Conservation (phyloP, 805 yeast species). For the Ogataea polymorpha region DNA sequence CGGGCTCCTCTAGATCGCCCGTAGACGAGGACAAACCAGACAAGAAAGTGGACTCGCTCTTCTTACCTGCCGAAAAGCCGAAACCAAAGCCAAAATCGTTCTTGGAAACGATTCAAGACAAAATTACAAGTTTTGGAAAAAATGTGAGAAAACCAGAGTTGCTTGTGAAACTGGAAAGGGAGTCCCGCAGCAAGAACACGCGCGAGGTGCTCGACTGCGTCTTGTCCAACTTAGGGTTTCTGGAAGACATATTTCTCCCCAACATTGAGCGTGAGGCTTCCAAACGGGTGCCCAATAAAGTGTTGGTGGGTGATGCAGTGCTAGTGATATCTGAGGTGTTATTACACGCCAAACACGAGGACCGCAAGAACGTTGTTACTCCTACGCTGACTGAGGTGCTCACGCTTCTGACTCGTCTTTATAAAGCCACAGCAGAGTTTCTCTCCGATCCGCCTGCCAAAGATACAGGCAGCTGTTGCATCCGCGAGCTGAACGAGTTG, state of each 20-base stretch:
- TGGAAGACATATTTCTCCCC: slow-evolving; percentile 38
- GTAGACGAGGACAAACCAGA: slow-evolving; percentile 14
- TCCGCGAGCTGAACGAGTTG: slow-evolving; percentile 59
- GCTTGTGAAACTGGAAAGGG: slow-evolving; percentile 3
- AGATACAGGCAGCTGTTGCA: slow-evolving; percentile 36
- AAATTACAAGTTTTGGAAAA: background rate
- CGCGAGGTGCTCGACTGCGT: slow-evolving; percentile 4
- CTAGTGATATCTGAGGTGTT: slow-evolving; percentile 57
- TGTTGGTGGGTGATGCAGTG: slow-evolving; percentile 57
- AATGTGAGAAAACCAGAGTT: slow-evolving; percentile 6
- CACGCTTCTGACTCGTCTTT: slow-evolving; percentile 57
- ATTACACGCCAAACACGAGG: slow-evolving; percentile 62
- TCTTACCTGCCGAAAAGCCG: slow-evolving; percentile 3
- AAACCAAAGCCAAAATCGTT: slow-evolving; percentile 1
- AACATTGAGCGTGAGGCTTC: slow-evolving; percentile 54
- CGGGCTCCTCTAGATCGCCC: slow-evolving; percentile 17
- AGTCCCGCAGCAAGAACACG: background rate
- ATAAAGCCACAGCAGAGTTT: slow-evolving; percentile 50
- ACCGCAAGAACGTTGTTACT: slow-evolving; percentile 51
- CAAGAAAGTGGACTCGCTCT: slow-evolving; percentile 4
- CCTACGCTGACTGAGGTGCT: slow-evolving; percentile 57
- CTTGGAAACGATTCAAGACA: background rate
- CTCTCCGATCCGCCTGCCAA: slow-evolving; percentile 36
- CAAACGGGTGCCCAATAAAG: slow-evolving; percentile 57
- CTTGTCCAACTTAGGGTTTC: slow-evolving; percentile 6